Evolutionary conservation across 2,329 filamentous ascomycete genomes (phyloP).

Genomic region (Ophiosphaerella narmari): DNA sequence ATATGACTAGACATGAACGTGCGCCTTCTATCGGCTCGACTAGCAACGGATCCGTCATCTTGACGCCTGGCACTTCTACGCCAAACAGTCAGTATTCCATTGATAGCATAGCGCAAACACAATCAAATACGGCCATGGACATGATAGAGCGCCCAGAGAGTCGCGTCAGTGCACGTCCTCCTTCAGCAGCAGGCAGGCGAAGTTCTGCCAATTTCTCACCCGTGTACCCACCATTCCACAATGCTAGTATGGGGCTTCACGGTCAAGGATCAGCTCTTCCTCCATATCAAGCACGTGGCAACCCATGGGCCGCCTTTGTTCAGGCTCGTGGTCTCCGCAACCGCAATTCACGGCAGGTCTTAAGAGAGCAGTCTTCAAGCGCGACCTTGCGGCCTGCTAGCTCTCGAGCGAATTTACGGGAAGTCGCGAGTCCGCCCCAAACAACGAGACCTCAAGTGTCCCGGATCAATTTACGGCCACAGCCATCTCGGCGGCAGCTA

Average conservation of each 20-base stretch:
- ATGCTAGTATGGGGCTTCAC: conserved; percentile 40
- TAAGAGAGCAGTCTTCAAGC: conserved; percentile 47
- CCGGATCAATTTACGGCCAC: conserved; percentile 41
- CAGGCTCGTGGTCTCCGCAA: conserved; percentile 29
- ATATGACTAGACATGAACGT: conserved; percentile 26
- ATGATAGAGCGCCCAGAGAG: conserved; percentile 46
- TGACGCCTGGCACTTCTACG: conserved; percentile 37
- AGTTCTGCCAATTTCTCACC: conserved; percentile 39
- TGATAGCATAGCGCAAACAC: conserved; percentile 33
- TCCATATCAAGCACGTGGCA: conserved; percentile 36
- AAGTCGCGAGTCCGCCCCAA: conserved; percentile 30
- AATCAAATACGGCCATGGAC: conserved; percentile 35
- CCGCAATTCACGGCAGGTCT: conserved; percentile 39
- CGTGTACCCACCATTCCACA: conserved; percentile 34
- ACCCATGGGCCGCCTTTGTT: conserved; percentile 46
- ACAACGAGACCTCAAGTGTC: conserved; percentile 42
- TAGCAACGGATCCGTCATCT: conserved; percentile 34
- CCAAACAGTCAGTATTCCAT: conserved; percentile 31
- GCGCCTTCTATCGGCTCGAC: conserved; percentile 33
- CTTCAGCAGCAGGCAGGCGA: conserved; percentile 42
- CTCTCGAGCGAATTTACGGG: conserved; percentile 43
- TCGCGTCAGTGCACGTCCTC: conserved; percentile 41
- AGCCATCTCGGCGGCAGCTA: conserved; percentile 43
- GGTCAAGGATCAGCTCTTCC: conserved; percentile 38
- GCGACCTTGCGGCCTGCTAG: conserved; percentile 42